phyloP scores from a whole-genome alignment of 1,284 basidiomycete species.

The Leccinum pachyderme region DNA sequence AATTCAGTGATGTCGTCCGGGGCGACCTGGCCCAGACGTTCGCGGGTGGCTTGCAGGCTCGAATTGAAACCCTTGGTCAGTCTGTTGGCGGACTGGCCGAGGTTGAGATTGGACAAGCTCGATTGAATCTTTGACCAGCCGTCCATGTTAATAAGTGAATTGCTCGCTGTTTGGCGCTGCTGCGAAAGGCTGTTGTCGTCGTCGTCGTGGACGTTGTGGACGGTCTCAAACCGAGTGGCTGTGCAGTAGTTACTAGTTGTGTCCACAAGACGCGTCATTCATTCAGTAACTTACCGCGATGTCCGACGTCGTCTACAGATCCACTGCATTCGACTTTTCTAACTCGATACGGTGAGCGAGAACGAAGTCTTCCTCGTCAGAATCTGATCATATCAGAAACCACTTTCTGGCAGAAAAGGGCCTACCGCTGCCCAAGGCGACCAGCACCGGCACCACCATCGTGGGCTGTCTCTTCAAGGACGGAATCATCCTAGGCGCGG shows the following conservation, averaged over 20 bases:
- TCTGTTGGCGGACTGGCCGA: constrained; percentile 69
- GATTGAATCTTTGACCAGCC: constrained; percentile 70
- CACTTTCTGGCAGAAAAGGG: constrained; percentile 72
- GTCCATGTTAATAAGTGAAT: constrained; percentile 51
- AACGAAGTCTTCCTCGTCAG: neutral
- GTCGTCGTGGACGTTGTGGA: neutral
- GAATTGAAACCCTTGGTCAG: constrained; percentile 83
- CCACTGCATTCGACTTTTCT: constrained; percentile 71
- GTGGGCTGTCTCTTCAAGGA: constrained; percentile 94
- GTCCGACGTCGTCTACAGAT: constrained; percentile 36
- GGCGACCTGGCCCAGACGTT: constrained; percentile 86
- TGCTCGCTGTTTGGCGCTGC: neutral
- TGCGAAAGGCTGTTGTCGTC: neutral
- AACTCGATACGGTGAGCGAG: constrained; percentile 50
- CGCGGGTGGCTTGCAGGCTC: constrained; percentile 86
- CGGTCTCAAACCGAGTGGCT: neutral
- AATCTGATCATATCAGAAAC: constrained; percentile 49
- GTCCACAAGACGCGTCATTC: constrained; percentile 21
- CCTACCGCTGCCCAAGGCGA: constrained; percentile 75
- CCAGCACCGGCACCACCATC: constrained; percentile 97
- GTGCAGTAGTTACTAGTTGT: neutral
- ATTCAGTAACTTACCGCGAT: constrained; percentile 23
- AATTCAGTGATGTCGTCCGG: constrained; percentile 95
- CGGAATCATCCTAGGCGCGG: constrained; percentile 94
- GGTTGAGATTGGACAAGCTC: constrained; percentile 58